Evolutionary conservation across 1,284 basidiomycete genomes (phyloP).

Genomic region (Cutaneotrichosporon mucoides): DNA sequence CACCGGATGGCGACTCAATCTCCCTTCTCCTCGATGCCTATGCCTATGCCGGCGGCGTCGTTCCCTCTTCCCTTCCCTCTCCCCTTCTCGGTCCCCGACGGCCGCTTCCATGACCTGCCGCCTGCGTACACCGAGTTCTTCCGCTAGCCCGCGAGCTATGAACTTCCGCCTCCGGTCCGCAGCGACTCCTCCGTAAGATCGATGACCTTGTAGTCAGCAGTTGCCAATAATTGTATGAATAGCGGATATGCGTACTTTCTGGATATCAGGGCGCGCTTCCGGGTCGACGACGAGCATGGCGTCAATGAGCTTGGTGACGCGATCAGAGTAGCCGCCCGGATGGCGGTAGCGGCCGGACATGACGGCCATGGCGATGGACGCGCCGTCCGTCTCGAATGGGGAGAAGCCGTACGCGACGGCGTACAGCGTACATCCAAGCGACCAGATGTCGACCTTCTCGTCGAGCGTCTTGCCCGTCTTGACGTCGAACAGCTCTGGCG

Average conservation of each 20-base stretch:
- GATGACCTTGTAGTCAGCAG: constrained; percentile 55
- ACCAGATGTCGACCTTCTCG: constrained; percentile 96
- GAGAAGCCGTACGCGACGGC: constrained; percentile 88
- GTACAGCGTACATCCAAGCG: constrained; percentile 84
- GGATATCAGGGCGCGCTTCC: constrained; percentile 72
- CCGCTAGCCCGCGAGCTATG: too few species aligned
- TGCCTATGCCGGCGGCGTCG: not conserved
- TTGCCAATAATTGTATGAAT: not conserved
- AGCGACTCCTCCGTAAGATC: constrained; percentile 61
- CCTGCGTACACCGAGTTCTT: too few species aligned
- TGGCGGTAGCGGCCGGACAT: constrained; percentile 80
- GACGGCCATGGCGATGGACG: constrained; percentile 92
- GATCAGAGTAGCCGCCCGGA: constrained; percentile 68
- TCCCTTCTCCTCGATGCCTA: not conserved
- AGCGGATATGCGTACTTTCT: constrained; percentile 56
- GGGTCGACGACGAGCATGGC: constrained; percentile 77
- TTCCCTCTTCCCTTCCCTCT: not conserved
- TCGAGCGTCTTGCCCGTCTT: constrained; percentile 82
- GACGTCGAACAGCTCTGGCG: constrained; percentile 91
- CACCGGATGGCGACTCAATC: not conserved
- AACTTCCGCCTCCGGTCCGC: not conserved
- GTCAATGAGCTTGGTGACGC: constrained; percentile 74
- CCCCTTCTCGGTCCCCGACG: not conserved
- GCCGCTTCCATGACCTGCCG: not conserved
- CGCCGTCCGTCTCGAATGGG: constrained; percentile 85